Evolutionary conservation across 495 filamentous ascomycete species (phyloP).

Genomic region (Penicillium bovifimosum): DNA sequence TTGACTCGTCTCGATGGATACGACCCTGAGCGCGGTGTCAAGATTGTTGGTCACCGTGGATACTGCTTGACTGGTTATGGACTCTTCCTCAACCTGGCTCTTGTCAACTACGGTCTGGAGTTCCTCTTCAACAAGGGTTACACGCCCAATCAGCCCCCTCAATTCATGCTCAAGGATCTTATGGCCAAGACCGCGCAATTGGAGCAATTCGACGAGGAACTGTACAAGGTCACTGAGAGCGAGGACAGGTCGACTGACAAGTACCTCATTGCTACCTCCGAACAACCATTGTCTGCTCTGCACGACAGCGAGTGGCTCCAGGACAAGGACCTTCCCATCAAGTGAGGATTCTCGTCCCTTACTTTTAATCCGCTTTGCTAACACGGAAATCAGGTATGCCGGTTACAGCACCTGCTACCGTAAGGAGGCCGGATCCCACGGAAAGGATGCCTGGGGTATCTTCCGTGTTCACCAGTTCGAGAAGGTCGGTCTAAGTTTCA

Average conservation of each 20-base stretch:
- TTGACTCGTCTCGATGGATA: slow-evolving; percentile 83
- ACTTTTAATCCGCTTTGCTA: background rate
- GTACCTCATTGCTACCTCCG: slow-evolving; percentile 95
- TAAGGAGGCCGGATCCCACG: slow-evolving; percentile 87
- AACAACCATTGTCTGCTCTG: slow-evolving; percentile 88
- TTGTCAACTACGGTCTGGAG: slow-evolving; percentile 90
- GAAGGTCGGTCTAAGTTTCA: slow-evolving; percentile 52
- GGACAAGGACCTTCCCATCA: slow-evolving; percentile 78
- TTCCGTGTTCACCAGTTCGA: slow-evolving; percentile 99
- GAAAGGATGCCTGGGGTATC: slow-evolving; percentile 95
- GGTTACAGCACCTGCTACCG: slow-evolving; percentile 93
- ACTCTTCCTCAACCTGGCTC: slow-evolving; percentile 85
- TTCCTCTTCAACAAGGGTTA: slow-evolving; percentile 75
- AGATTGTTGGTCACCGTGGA: slow-evolving; percentile 91
- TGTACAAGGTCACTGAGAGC: slow-evolving; percentile 89
- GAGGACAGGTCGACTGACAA: slow-evolving; percentile 81
- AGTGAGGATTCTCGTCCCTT: slow-evolving; percentile 37
- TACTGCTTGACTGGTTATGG: slow-evolving; percentile 89
- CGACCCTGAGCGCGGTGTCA: slow-evolving; percentile 87
- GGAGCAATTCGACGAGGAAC: slow-evolving; percentile 93
- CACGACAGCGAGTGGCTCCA: slow-evolving; percentile 92
- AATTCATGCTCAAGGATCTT: slow-evolving; percentile 91
- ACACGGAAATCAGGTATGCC: slow-evolving; percentile 54
- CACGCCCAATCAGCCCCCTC: slow-evolving; percentile 84
- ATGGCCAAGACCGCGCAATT: slow-evolving; percentile 99